phyloP scores from a whole-genome alignment of 352 stramenopile genomes.

The Saprolegnia diclina region DNA sequence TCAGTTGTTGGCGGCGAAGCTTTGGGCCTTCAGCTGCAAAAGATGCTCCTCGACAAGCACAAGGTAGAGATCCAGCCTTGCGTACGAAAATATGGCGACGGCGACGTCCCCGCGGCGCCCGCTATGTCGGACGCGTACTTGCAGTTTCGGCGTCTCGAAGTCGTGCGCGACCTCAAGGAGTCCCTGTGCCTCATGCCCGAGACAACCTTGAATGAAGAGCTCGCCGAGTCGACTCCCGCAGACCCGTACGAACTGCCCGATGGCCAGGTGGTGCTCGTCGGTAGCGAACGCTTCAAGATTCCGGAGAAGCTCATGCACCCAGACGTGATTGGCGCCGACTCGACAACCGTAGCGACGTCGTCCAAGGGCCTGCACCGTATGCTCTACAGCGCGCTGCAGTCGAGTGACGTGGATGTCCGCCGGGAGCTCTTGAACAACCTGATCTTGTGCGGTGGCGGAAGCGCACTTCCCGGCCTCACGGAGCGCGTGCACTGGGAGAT shows the following conservation, averaged over 20 bases:
- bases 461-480: conserved; percentile 62
- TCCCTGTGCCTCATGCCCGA: conserved; percentile 42
- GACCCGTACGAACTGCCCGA: conserved; percentile 78
- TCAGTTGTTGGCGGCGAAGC: conserved; percentile 68
- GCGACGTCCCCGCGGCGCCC: conserved; percentile 29
- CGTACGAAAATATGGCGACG: conserved; percentile 12
- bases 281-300: conserved; percentile 59
- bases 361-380: conserved; percentile 66
- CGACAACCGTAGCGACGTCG: conserved; percentile 36
- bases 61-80: conserved; percentile 12
- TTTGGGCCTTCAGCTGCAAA: conserved; percentile 60
- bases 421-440: conserved; percentile 84
- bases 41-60: conserved; percentile 42
- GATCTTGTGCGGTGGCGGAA: conserved; percentile 78
- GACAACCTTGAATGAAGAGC: conserved; percentile 47
- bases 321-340: conserved; percentile 46
- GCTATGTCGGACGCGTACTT: conserved; percentile 63
- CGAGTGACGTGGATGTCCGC: conserved; percentile 75
- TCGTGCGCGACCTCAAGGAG: conserved; percentile 78
- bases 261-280: conserved; percentile 58
- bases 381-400: conserved; percentile 78
- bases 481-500: conserved; percentile 78
- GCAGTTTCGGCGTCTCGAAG: conserved; percentile 57
- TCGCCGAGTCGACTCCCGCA: conserved; percentile 29
- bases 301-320: conserved; percentile 71